Evolutionary conservation across 1,139 yeast genomes (phyloP).

Genomic region (Casaregolazyma suthepensis): DNA sequence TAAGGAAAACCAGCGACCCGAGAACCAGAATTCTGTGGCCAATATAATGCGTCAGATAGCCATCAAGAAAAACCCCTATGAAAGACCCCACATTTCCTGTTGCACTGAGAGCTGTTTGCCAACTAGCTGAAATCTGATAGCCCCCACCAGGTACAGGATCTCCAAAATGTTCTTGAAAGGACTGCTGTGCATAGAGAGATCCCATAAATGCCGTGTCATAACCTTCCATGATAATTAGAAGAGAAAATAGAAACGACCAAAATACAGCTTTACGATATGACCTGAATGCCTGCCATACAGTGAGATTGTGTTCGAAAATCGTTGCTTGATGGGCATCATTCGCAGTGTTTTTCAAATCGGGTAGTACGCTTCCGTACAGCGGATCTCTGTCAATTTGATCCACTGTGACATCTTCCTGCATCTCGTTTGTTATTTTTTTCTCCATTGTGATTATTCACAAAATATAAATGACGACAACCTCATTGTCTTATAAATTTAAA

Average conservation of each 20-base stretch:
- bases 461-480: neutral
- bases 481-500: too few species aligned
- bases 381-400: neutral
- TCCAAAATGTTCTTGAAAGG: conserved; percentile 11
- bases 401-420: neutral
- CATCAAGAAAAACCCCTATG: conserved; percentile 38
- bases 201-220: conserved; percentile 37
- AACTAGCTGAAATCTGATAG: conserved; percentile 35
- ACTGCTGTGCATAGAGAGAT: conserved; percentile 22
- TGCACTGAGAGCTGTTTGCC: conserved; percentile 42
- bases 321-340: conserved; percentile 3
- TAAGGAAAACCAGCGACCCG: conserved; percentile 28
- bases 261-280: conserved; percentile 33
- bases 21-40: conserved; percentile 40
- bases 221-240: conserved; percentile 42
- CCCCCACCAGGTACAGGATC: conserved; percentile 21
- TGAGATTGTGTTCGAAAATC: conserved; percentile 34
- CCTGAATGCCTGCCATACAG: conserved; percentile 39
- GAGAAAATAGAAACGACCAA: conserved; percentile 39
- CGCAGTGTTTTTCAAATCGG: neutral
- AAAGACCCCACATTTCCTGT: conserved; percentile 35
- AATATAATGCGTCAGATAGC: conserved; percentile 35
- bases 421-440: neutral
- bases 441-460: neutral
- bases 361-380: neutral